A percentile compares a stretch with the other conserved stretches of the same genome.
Evolutionary conservation across 345 rosid species (phyloP).

Genomic region (Melaleuca quinquenervia): DNA sequence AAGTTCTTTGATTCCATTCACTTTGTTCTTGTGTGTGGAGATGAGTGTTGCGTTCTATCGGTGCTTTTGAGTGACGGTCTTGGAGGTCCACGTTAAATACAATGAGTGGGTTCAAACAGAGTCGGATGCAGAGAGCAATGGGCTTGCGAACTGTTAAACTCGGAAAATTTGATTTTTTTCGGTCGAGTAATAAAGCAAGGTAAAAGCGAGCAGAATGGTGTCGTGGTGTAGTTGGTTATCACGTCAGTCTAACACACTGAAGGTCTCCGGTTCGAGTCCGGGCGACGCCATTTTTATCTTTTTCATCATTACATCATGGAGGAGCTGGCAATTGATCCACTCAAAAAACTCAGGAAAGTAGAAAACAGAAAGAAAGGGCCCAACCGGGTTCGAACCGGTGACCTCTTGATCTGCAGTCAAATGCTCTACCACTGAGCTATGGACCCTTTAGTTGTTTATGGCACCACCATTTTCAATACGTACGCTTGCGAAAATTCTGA

Average conservation of each 20-base stretch:
- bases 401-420: conserved; percentile 80
- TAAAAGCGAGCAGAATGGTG: conserved; percentile 10
- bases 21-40: neutral
- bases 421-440: conserved; percentile 90
- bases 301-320: neutral
- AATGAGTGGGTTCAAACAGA: neutral
- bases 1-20: neutral
- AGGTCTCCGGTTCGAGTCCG: conserved; percentile 95
- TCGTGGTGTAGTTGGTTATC: conserved; percentile 99
- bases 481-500: no score
- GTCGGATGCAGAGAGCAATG: neutral
- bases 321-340: neutral
- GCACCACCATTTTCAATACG: no score
- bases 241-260: conserved; percentile 98
- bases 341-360: no score
- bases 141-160: fast-evolving
- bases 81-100: neutral
- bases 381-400: conserved; percentile 46
- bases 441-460: conserved; percentile 25
- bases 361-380: conserved; percentile 14
- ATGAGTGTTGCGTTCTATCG: neutral
- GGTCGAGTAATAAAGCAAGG: no score
- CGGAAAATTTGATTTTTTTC: no score
- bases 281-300: conserved; percentile 44
- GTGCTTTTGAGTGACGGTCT: neutral